A percentile compares a stretch with the other conserved stretches of the same genome.
Conservation (phyloP, 2,329 filamentous ascomycete genomes). For the Tothia fuscella region DNA sequence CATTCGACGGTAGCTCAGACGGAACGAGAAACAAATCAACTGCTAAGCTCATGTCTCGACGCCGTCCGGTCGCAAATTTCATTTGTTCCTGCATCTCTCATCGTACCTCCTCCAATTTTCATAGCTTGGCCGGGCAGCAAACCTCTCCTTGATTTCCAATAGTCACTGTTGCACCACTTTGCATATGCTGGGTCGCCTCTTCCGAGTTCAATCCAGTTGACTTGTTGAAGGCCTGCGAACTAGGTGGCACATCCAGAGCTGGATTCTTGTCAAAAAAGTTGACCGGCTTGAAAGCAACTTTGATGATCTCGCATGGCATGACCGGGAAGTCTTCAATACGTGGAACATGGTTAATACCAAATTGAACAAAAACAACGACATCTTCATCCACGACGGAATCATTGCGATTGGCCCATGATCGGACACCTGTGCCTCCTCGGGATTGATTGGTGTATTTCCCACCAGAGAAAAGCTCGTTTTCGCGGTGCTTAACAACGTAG, state of each 20-base stretch:
- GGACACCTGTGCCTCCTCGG: constrained; percentile 36
- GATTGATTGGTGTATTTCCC: constrained; percentile 52
- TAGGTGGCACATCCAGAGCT: constrained; percentile 45
- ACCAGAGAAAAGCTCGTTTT: constrained; percentile 48
- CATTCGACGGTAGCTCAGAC: too few relatives aligned
- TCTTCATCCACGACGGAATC: constrained; percentile 44
- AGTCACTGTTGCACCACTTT: background rate
- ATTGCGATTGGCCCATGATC: constrained; percentile 37
- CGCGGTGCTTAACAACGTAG: constrained; percentile 45
- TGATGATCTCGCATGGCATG: constrained; percentile 47
- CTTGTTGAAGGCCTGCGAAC: constrained; percentile 37
- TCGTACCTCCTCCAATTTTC: too few relatives aligned
- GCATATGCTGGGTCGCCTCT: constrained; percentile 19
- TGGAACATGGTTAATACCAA: constrained; percentile 45
- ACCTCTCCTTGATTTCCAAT: constrained; percentile 17
- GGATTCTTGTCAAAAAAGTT: constrained; percentile 50
- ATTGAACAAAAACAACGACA: constrained; percentile 45
- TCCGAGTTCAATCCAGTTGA: constrained; percentile 24
- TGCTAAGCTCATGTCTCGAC: too few relatives aligned
- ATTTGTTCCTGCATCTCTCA: too few relatives aligned
- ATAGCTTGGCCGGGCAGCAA: constrained; percentile 27
- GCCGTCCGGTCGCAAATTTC: too few relatives aligned
- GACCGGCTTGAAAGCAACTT: constrained; percentile 44
- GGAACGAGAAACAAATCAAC: too few relatives aligned
- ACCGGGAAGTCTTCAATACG: constrained; percentile 46